Conservation (phyloP, 2,329 filamentous ascomycete species). For the Rugonectria rugulosa region DNA sequence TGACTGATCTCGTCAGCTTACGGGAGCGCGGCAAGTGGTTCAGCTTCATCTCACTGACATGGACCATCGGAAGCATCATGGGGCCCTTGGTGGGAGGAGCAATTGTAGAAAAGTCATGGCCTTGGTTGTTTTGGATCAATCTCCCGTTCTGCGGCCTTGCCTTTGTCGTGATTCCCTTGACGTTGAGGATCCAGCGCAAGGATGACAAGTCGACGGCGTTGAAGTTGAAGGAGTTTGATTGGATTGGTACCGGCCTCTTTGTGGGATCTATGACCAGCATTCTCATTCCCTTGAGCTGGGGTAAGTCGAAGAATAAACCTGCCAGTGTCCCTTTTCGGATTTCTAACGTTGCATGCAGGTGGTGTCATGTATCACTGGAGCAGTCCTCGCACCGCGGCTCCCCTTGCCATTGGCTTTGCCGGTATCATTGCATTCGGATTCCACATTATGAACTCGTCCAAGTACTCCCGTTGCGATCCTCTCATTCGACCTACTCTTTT, state of each 20-base stretch:
- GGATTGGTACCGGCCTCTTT: slow-evolving; percentile 68
- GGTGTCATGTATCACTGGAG: slow-evolving; percentile 71
- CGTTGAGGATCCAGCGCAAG: slow-evolving; percentile 29
- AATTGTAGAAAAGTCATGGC: slow-evolving; percentile 61
- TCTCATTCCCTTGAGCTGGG: slow-evolving; percentile 33
- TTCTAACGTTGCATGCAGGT: slow-evolving; percentile 45
- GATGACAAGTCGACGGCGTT: slow-evolving; percentile 12
- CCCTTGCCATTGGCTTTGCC: slow-evolving; percentile 62
- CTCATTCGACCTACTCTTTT: slow-evolving; percentile 34
- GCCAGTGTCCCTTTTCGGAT: neutral
- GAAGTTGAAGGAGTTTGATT: slow-evolving; percentile 59
- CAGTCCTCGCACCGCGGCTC: slow-evolving; percentile 68
- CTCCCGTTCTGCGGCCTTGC: slow-evolving; percentile 55
- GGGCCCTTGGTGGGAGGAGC: slow-evolving; percentile 57
- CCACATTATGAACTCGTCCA: slow-evolving; percentile 31
- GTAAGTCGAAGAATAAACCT: slow-evolving; percentile 12
- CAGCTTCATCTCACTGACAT: slow-evolving; percentile 51
- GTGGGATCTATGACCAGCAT: slow-evolving; percentile 61
- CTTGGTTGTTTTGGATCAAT: slow-evolving; percentile 73
- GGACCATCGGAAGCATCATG: slow-evolving; percentile 61
- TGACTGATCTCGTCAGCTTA: slow-evolving; percentile 56
- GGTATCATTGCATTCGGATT: slow-evolving; percentile 42
- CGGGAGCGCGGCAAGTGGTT: slow-evolving; percentile 52
- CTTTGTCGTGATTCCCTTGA: slow-evolving; percentile 30
- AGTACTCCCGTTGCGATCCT: slow-evolving; percentile 32